Conservation (phyloP, 1,284 basidiomycete species). For the Kwoniella shivajii region DNA sequence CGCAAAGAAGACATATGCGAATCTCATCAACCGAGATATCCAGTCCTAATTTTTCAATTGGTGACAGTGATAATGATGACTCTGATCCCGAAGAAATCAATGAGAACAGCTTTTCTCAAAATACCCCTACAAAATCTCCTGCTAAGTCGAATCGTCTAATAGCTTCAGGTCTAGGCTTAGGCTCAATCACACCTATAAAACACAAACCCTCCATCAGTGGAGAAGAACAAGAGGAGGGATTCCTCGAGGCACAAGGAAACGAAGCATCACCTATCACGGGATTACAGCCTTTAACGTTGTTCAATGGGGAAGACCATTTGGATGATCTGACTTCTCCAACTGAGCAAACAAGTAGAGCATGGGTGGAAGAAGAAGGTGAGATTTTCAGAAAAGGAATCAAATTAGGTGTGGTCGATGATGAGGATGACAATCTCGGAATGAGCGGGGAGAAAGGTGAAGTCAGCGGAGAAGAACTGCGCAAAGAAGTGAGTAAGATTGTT, state of each 20-base stretch:
- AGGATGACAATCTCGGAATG: conserved; percentile 57
- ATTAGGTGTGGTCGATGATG: conserved; percentile 80
- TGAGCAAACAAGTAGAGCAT: conserved; percentile 61
- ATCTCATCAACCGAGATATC: conserved; percentile 60
- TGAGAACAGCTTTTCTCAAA: conserved; percentile 11
- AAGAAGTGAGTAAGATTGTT: conserved; percentile 64
- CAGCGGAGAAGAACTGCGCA: conserved; percentile 72
- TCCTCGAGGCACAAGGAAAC: conserved; percentile 1
- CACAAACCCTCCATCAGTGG: neutral
- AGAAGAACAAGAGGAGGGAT: neutral
- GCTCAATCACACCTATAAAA: neutral
- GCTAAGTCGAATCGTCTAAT: neutral
- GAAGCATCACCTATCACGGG: neutral
- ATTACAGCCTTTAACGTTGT: neutral
- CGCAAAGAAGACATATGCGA: conserved; percentile 39
- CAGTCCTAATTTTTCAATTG: conserved; percentile 63
- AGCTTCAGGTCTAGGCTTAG: conserved; percentile 6
- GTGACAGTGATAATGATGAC: conserved; percentile 64
- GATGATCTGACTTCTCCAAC: conserved; percentile 26
- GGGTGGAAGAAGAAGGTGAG: conserved; percentile 87
- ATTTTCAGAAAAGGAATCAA: conserved; percentile 87
- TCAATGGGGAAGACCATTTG: conserved; percentile 1
- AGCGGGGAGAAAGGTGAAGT: conserved; percentile 59
- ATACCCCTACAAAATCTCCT: conserved; percentile 4
- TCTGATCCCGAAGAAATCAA: conserved; percentile 61